Evolutionary conservation across 805 yeast genomes (phyloP).

Genomic region (Starmerella floricola): DNA sequence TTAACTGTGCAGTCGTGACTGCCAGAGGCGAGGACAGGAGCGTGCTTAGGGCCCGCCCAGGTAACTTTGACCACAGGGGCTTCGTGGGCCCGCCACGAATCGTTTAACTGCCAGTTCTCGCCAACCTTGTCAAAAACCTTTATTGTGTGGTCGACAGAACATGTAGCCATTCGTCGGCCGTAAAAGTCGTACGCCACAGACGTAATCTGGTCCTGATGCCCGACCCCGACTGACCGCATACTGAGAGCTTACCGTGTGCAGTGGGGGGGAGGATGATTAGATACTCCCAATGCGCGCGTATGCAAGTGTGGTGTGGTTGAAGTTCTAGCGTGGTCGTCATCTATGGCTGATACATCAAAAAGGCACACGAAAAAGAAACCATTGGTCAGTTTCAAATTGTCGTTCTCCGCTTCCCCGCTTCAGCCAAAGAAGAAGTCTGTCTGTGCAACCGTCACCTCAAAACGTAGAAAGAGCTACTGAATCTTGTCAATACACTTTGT

Average conservation of each 20-base stretch:
- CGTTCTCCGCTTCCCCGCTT: no score
- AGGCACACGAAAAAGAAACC: no score
- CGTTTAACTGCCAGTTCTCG: constrained; percentile 71
- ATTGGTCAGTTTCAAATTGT: no score
- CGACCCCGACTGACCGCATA: constrained; percentile 66
- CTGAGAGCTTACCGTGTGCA: no score
- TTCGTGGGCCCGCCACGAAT: constrained; percentile 93
- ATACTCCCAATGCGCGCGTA: no score
- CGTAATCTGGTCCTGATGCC: constrained; percentile 86
- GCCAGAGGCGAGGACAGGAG: constrained; percentile 73
- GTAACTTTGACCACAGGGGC: constrained; percentile 67
- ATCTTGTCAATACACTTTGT: no score
- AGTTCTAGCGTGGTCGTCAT: no score
- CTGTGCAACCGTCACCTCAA: no score
- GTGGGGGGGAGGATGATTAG: background rate
- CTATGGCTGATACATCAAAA: no score
- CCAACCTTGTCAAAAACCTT: constrained; percentile 64
- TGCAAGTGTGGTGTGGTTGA: no score
- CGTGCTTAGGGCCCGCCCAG: constrained; percentile 94
- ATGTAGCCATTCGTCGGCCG: constrained; percentile 85
- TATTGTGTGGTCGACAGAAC: constrained; percentile 87
- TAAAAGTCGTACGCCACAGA: constrained; percentile 83
- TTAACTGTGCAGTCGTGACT: constrained; percentile 83
- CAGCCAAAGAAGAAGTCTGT: no score
- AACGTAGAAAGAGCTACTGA: no score